Evolutionary conservation across 129 eudicot genomes (phyloP).

Genomic region (Ambrosia trifida): DNA sequence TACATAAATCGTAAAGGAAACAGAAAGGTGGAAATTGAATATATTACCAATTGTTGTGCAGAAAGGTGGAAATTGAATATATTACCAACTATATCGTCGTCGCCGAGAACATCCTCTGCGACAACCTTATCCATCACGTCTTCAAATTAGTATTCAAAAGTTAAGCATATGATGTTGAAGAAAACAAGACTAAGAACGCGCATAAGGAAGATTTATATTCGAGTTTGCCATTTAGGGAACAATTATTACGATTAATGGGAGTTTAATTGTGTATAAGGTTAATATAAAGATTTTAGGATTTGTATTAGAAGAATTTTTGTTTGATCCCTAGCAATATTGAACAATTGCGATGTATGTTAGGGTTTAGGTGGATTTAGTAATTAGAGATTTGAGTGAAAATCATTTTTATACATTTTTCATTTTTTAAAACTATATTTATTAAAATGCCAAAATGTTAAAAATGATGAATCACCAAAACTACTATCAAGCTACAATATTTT

Average conservation of each 20-base stretch:
- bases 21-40: constrained; percentile 52
- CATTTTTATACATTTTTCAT: not conserved
- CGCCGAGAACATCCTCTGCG: constrained; percentile 70
- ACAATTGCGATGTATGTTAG: not conserved
- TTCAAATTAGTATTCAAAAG: constrained; percentile 38
- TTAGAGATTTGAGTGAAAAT: constrained; percentile 22
- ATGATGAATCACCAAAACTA: not conserved
- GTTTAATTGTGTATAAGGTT: constrained; percentile 29
- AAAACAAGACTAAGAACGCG: not conserved
- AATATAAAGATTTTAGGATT: constrained; percentile 10
- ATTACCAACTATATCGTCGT: constrained; percentile 40
- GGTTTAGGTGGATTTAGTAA: constrained; percentile 8
- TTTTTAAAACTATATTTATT: not conserved
- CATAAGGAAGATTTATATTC: constrained; percentile 16
- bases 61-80: constrained; percentile 48
- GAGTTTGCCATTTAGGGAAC: constrained; percentile 23
- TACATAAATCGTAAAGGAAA: constrained; percentile 53
- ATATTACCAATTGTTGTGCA: constrained; percentile 55
- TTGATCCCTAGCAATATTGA: constrained; percentile 9
- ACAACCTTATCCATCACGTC: constrained; percentile 60
- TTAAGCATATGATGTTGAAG: not conserved
- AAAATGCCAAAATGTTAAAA: not conserved
- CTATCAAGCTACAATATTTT: too few relatives aligned
- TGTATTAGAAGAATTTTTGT: constrained; percentile 21
- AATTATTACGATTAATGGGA: constrained; percentile 5